Evolutionary conservation across 371 early-diverging fungal species (phyloP).

Genomic region (Mucor saturninus): DNA sequence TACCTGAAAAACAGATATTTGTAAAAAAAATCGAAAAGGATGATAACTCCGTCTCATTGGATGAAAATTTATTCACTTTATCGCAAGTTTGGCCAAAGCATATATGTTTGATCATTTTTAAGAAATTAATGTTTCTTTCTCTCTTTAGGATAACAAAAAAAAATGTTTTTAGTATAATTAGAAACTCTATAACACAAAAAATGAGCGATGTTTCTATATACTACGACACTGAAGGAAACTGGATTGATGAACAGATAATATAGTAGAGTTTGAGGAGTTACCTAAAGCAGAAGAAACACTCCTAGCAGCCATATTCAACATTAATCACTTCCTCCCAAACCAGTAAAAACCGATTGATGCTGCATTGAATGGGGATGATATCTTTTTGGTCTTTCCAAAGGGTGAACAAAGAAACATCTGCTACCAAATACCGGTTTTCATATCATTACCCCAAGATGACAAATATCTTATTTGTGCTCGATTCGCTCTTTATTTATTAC

Average conservation of each 20-base stretch:
- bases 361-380: background rate
- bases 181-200: background rate
- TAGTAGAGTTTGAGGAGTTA: background rate
- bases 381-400: background rate
- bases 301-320: background rate
- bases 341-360: background rate
- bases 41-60: too few species aligned
- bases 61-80: too few species aligned
- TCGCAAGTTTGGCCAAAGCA: too few species aligned
- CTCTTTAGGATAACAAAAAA: background rate
- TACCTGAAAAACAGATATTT: too few species aligned
- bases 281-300: too few species aligned
- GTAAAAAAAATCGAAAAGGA: too few species aligned
- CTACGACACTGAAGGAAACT: background rate
- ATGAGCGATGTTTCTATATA: background rate
- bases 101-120: too few species aligned
- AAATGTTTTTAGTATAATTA: background rate
- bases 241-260: background rate
- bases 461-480: background rate
- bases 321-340: background rate
- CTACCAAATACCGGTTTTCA: background rate
- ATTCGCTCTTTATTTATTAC: background rate
- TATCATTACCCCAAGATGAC: background rate
- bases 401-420: background rate
- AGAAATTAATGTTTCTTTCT: too few species aligned